Evolutionary conservation across 2,329 filamentous ascomycete species (phyloP).

Genomic region (Alternaria infectoria): DNA sequence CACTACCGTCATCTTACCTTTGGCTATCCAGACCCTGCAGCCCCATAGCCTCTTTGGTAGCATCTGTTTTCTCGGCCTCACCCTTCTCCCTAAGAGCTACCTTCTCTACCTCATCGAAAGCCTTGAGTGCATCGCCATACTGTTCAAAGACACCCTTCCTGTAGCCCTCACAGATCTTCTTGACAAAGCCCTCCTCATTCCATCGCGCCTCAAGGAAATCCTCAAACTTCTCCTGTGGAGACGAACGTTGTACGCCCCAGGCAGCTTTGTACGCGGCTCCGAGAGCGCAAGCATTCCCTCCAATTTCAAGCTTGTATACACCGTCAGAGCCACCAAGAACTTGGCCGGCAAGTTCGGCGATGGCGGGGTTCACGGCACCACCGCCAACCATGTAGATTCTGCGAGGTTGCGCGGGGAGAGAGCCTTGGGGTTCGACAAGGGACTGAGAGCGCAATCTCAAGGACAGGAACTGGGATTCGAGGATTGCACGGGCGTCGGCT

Average conservation of each 20-base stretch:
- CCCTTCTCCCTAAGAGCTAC: conserved; percentile 13
- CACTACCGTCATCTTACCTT: neutral
- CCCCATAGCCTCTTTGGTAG: conserved; percentile 2
- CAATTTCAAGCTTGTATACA: conserved; percentile 91
- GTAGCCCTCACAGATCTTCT: conserved; percentile 84
- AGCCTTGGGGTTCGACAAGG: conserved; percentile 66
- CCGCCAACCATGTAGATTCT: conserved; percentile 94
- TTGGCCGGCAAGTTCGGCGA: conserved; percentile 82
- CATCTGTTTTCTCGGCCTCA: conserved; percentile 4
- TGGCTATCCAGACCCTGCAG: conserved; percentile 3
- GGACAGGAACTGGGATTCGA: conserved; percentile 94
- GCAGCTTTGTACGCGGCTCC: conserved; percentile 96
- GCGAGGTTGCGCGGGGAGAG: conserved; percentile 80
- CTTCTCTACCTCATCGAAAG: conserved; percentile 58
- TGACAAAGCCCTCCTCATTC: conserved; percentile 82
- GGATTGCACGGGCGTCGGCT: conserved; percentile 82
- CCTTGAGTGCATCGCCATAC: conserved; percentile 78
- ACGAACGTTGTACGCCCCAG: conserved; percentile 79
- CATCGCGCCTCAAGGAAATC: conserved; percentile 83
- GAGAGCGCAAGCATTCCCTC: conserved; percentile 91
- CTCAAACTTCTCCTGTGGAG: conserved; percentile 76
- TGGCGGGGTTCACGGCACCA: conserved; percentile 86
- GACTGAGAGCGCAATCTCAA: conserved; percentile 83
- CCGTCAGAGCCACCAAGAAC: conserved; percentile 89
- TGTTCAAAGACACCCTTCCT: conserved; percentile 72